These are phyloP conservation scores for Pestalotiopsis sp. DNA, from an alignment of 2,329 filamentous ascomycete species.

Conservation along the genomic window DNA sequence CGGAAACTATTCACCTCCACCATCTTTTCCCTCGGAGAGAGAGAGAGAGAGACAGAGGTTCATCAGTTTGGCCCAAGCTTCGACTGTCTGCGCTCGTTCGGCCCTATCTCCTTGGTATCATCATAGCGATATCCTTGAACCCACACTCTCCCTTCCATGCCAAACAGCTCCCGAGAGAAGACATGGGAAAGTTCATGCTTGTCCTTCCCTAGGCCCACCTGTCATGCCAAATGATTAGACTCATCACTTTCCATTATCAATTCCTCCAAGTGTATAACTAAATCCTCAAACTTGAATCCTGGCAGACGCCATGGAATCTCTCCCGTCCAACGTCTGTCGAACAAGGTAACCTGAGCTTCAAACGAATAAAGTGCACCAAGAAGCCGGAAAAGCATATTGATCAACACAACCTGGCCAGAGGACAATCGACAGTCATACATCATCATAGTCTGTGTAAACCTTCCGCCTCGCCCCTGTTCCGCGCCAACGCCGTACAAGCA, in stretches of 20 bases:
- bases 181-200: background rate
- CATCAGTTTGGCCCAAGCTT: background rate
- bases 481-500: background rate
- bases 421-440: constrained; percentile 5
- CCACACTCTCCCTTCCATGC: constrained; percentile 6
- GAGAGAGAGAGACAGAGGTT: background rate
- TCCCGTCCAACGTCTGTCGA: background rate
- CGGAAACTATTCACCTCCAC: background rate
- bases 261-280: background rate
- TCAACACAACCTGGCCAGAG: background rate
- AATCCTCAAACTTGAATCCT: background rate
- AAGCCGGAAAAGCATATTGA: background rate
- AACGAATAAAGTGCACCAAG: background rate
- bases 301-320: background rate
- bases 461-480: constrained; percentile 6
- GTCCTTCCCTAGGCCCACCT: background rate
- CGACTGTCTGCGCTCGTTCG: background rate
- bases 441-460: background rate
- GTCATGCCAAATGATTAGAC: background rate
- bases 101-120: background rate
- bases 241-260: background rate
- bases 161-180: background rate
- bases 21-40: background rate
- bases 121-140: background rate
- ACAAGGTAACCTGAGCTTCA: background rate